Base-by-base conservation (phyloP, 768 basidiomycete genomes). In the Trametopsis cervina region DNA sequence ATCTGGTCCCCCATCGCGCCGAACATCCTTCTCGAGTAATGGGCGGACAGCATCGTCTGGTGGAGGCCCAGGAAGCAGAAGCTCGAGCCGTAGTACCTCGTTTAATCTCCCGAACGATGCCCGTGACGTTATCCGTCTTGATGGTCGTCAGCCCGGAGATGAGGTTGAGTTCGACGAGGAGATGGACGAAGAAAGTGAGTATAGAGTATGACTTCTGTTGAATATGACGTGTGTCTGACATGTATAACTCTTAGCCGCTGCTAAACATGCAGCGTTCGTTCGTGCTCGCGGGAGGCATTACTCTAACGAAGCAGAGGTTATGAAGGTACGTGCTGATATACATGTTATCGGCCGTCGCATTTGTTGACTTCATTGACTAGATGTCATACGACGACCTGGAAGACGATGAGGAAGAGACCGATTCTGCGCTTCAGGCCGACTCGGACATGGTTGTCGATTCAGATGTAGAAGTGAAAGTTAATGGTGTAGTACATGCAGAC, bases 271-370 rank as follows among this genome's bases (percentile, higher is more conserved):
- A 12, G 89, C 73, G 20, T 92, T 92, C 58, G 72, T 90, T 25
- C 77, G 78, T 54, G 89, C 88, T 20, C 76, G 89, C 20, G 86
- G 85, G 46, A 73, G 86, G 47, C 90, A 92, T 59, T 92, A 92
- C 57, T 90, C 89, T 4, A 91, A 92, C 43, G 90, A 93, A 61
- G 90, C 87, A 1, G 86, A 91, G 61, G 90, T 89, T 15, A 91
- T 93, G 90, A 91, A 91, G 80, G 89, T 85, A 65, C 40, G 64
- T 41, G 39, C 37, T 22, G 15, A 3, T 18, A 35, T 41, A 25
- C 35, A 33, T 33, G 9, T 45, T 35, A 17, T 20, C 40, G 35
- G 46, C 22, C 37, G 2, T 15, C 15, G 35, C 27, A 17, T 41
- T 42, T 26, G 40, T 46, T 46, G 49, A 54, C 36, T 2, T 29